Percentiles rank a stretch among this genome's conserved stretches.
phyloP scores from a whole-genome alignment of 148 eudicot species.

The Fagopyrum homotropicum region DNA sequence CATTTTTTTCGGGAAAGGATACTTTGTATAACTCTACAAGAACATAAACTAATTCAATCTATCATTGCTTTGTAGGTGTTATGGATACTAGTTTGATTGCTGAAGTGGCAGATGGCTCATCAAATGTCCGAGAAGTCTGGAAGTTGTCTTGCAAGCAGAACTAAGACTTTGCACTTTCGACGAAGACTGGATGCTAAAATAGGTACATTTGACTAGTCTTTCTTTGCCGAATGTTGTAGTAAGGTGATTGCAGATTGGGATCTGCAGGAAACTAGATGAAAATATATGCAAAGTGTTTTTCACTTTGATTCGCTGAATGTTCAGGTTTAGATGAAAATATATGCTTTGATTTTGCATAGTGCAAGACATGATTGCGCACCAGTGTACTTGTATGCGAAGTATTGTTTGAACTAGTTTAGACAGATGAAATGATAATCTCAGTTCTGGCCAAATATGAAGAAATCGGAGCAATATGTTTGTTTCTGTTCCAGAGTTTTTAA shows the following conservation, averaged over 20 bases:
- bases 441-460: background rate
- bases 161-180: background rate
- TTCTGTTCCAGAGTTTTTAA: background rate
- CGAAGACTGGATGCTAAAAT: background rate
- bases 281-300: background rate
- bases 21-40: background rate
- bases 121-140: slow-evolving; percentile 66
- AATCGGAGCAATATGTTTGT: background rate
- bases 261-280: background rate
- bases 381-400: background rate
- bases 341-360: background rate
- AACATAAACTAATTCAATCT: background rate
- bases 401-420: background rate
- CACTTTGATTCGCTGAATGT: background rate
- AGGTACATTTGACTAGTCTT: background rate
- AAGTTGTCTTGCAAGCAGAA: slow-evolving; percentile 37
- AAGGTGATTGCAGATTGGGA: background rate
- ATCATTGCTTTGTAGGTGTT: slow-evolving; percentile 31
- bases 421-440: background rate
- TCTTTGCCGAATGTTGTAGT: background rate
- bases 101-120: slow-evolving; percentile 55
- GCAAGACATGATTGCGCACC: background rate
- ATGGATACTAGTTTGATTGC: slow-evolving; percentile 48
- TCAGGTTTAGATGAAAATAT: background rate
- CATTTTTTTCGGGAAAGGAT: background rate